These are phyloP conservation scores for Ogataea hybrid DNA, from an alignment of 1,139 yeast species.

Conservation along the genomic window DNA sequence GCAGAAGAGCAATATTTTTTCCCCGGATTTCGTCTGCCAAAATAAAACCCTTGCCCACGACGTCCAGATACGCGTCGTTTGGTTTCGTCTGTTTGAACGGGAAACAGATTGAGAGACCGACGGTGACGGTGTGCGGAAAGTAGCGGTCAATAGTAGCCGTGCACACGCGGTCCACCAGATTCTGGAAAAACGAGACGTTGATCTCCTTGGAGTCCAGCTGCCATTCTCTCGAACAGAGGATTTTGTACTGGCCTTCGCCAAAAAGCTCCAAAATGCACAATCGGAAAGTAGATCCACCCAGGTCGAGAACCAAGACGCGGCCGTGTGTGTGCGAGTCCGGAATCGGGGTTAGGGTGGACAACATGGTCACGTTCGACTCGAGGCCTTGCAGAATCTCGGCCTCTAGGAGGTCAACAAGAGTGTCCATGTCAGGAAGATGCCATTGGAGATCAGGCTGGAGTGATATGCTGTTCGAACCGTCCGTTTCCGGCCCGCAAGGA, in stretches of 20 bases:
- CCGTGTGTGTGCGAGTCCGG: constrained; percentile 48
- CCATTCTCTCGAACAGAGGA: constrained; percentile 43
- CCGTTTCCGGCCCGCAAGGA: not conserved
- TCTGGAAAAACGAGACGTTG: constrained; percentile 40
- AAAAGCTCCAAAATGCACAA: constrained; percentile 40
- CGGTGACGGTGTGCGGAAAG: constrained; percentile 30
- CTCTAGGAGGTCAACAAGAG: not conserved
- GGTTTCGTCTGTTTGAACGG: constrained; percentile 46
- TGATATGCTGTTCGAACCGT: not conserved
- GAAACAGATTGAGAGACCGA: constrained; percentile 61
- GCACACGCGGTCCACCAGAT: constrained; percentile 40
- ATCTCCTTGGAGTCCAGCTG: constrained; percentile 41
- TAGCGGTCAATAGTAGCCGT: constrained; percentile 27
- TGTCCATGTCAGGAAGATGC: not conserved
- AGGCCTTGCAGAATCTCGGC: not conserved
- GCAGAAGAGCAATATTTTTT: constrained; percentile 41
- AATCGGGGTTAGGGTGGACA: constrained; percentile 42
- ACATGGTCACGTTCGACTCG: constrained; percentile 35
- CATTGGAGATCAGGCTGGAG: not conserved
- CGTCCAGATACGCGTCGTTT: constrained; percentile 45
- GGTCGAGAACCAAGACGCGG: constrained; percentile 45
- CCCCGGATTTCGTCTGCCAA: constrained; percentile 40
- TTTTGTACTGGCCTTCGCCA: constrained; percentile 28
- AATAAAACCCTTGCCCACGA: constrained; percentile 52
- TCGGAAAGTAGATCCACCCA: constrained; percentile 56